A percentile compares a stretch with the other conserved stretches of the same genome.
Evolutionary conservation across 176 grass and related monocot species (phyloP).

Genomic region (Musa itinerans): DNA sequence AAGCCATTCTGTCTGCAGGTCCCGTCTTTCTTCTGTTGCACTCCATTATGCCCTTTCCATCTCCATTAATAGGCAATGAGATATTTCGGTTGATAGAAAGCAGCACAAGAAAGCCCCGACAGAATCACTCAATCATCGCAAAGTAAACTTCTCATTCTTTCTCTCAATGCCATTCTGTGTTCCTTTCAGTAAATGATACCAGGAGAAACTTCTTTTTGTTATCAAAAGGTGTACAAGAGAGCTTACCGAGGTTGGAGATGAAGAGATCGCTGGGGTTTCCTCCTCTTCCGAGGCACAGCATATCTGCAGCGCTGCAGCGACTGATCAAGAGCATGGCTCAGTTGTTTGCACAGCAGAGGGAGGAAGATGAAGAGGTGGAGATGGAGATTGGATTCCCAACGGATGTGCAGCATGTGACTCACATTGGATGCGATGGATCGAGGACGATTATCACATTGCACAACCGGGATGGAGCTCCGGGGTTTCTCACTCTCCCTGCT

Average conservation of each 20-base stretch:
- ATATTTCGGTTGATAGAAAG: not conserved
- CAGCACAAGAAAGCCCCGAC: not conserved
- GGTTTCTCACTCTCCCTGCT: not conserved
- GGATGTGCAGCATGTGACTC: constrained; percentile 13
- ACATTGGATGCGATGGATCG: not conserved
- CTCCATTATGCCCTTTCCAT: not conserved
- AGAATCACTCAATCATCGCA: not conserved
- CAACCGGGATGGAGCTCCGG: not conserved
- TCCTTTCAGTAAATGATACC: no score
- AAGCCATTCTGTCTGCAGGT: not conserved
- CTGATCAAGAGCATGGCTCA: constrained; percentile 12
- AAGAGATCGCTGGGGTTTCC: not conserved
- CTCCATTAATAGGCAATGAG: not conserved
- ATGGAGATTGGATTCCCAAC: constrained; percentile 9
- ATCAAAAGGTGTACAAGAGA: not conserved
- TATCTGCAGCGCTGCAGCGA: not conserved
- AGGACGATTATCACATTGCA: not conserved
- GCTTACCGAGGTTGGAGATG: not conserved
- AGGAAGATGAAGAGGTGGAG: constrained; percentile 1
- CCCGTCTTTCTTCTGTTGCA: not conserved
- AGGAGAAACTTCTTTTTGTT: not conserved
- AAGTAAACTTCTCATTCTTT: not conserved
- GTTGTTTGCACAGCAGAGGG: constrained; percentile 7
- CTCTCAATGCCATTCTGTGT: not conserved
- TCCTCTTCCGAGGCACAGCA: constrained; percentile 1